Conservation (phyloP, 2,329 filamentous ascomycete species). For the Dryadomyces sulphureus region DNA sequence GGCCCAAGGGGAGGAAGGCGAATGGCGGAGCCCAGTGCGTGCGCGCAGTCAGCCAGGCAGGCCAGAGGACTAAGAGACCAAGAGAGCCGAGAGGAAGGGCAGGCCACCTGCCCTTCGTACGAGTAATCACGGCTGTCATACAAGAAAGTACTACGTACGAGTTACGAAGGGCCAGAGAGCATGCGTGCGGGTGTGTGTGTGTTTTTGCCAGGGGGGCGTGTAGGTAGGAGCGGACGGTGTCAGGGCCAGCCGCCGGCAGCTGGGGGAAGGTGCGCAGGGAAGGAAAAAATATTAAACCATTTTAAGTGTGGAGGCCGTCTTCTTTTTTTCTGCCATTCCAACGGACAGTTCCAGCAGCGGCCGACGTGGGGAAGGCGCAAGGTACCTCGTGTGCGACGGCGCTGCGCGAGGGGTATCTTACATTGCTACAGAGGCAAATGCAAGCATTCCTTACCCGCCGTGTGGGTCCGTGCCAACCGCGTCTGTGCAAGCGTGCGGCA, state of each 20-base stretch:
- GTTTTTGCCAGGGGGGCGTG: neutral
- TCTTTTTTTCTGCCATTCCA: neutral
- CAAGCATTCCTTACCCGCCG: slow-evolving; percentile 11
- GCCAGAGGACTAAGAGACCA: neutral
- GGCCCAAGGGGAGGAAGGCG: neutral
- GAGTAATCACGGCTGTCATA: too few species aligned
- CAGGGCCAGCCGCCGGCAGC: neutral
- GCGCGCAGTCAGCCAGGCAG: neutral
- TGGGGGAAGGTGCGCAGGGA: neutral
- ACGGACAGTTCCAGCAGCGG: slow-evolving; percentile 2
- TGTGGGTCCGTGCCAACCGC: slow-evolving; percentile 13
- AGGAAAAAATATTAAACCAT: neutral
- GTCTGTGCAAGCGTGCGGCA: slow-evolving; percentile 13
- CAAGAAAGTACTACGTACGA: too few species aligned
- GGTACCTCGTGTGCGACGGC: slow-evolving; percentile 1
- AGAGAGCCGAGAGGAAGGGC: neutral
- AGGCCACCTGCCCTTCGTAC: too few species aligned
- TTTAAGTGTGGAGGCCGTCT: neutral
- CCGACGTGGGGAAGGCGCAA: slow-evolving; percentile 7
- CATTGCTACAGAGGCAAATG: neutral
- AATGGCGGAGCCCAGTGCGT: neutral
- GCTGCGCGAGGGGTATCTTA: neutral
- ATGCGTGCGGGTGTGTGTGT: too few species aligned
- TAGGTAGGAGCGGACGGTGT: neutral
- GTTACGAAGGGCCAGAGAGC: too few species aligned